phyloP scores from a whole-genome alignment of 331 rosid species.

The Cydonia oblonga region DNA sequence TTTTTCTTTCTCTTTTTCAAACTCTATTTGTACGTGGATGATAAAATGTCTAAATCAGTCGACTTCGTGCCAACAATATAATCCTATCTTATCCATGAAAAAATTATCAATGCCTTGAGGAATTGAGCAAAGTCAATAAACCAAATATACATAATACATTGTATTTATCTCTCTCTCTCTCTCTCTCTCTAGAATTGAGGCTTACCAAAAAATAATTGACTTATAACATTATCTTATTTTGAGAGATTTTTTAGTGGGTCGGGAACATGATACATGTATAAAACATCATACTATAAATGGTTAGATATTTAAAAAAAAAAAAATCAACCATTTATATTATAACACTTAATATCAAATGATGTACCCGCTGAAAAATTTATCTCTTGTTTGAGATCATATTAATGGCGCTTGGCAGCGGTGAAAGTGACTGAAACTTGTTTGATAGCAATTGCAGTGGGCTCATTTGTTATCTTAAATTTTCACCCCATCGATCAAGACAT shows the following conservation, averaged over 20 bases:
- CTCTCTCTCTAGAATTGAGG: neutral
- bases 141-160: neutral
- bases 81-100: neutral
- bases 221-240: neutral
- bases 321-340: too few species aligned
- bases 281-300: too few species aligned
- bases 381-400: neutral
- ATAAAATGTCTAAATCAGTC: too few species aligned
- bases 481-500: neutral
- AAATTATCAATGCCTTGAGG: neutral
- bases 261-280: too few species aligned
- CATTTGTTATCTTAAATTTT: neutral
- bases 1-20: too few species aligned
- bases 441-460: neutral
- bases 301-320: too few species aligned
- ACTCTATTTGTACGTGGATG: too few species aligned
- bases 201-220: neutral
- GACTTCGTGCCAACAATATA: neutral
- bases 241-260: neutral
- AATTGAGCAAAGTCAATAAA: neutral
- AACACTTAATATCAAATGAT: too few species aligned
- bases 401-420: neutral
- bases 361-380: rapidly evolving
- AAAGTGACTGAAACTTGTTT: slow-evolving; percentile 12
- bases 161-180: neutral